A percentile compares a stretch with the other conserved stretches of the same genome.
phyloP scores from a whole-genome alignment of 257 asterid genomes.

The Nemophila menziesii region DNA sequence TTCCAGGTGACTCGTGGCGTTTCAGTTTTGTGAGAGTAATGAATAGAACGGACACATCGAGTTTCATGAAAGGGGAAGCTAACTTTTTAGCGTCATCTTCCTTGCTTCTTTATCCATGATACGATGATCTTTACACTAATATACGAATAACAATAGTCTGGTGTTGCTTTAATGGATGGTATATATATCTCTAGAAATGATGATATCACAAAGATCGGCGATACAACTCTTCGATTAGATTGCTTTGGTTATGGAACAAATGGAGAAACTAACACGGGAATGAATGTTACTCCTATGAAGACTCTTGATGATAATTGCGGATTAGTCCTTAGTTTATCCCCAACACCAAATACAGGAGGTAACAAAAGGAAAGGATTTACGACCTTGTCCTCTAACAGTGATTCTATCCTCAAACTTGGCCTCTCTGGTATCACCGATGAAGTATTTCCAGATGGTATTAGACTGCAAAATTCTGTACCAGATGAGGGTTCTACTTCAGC shows the following conservation, averaged over 20 bases:
- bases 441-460: constrained; percentile 21
- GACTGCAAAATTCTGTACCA: constrained; percentile 24
- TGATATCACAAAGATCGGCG: constrained; percentile 34
- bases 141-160: not conserved
- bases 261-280: constrained; percentile 22
- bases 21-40: constrained; percentile 21
- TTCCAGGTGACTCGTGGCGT: constrained; percentile 30
- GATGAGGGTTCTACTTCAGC: constrained; percentile 98
- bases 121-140: not conserved
- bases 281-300: constrained; percentile 18
- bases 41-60: constrained; percentile 81
- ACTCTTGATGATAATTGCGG: constrained; percentile 68
- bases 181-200: constrained; percentile 32
- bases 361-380: constrained; percentile 29
- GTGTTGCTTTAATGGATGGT: constrained; percentile 12
- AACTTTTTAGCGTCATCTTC: constrained; percentile 19
- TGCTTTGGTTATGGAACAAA: constrained; percentile 59
- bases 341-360: constrained; percentile 51
- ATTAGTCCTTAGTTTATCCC: constrained; percentile 85
- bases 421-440: constrained; percentile 46
- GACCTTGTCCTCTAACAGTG: constrained; percentile 30
- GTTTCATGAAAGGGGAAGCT: constrained; percentile 81
- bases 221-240: constrained; percentile 62
- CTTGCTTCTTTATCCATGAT: not conserved
- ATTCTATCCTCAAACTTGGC: constrained; percentile 55